Base-by-base conservation (phyloP, 1,284 basidiomycete species). In the Boletellus deceptivus region DNA sequence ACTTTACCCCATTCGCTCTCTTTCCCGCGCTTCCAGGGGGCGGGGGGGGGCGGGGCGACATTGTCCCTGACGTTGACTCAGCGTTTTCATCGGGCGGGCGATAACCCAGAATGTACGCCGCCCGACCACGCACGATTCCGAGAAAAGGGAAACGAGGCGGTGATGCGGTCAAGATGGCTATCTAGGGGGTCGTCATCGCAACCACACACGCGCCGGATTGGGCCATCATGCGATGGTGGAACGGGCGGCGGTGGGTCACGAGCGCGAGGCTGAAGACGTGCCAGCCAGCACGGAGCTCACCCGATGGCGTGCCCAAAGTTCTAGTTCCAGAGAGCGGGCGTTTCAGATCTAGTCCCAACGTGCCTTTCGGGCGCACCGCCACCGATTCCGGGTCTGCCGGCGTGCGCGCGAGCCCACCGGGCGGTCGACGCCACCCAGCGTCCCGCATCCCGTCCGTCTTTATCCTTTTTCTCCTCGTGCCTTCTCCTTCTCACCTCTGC, bases 181-280 rank as follows among this genome's bases (percentile, higher is more conserved):
- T 31, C 29, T 31, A 25, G 29, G 29, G 29, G 62, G 63, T 65
- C 56, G 65, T 49, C 65, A 65, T 68, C 65, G 58, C 54, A 49
- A 65, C 63, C 33, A 38, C 4, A 6, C 24, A 17, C 44, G 34
- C 34, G 16, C 34, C 17, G 34, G 29, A 31, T 6, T 20, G 25
- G 25, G 25, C 25, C 25, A 25, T 2, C 25, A 25, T 8, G 25
- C 25, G 25, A 25, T 25, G 25, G 25, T 25, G 25, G 25, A 25
- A 25, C 25, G 25, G 8, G 25, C 25, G 25, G 25, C 25, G 25
- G 25, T 25, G 25, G 25, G 25, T 25, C 25, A 25, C 25, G 25
- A 25, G 25, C 25, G 5, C 6, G 25, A 8, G 25, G 25, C 7
- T 6, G 25, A 25, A 25, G 25, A 25, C 24, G 24, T 25, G 20